Evolutionary conservation across 2,329 filamentous ascomycete species (phyloP), one percentile per base, ranked within the genome.

Genomic region (Pestalotiopsis sp.): DNA sequence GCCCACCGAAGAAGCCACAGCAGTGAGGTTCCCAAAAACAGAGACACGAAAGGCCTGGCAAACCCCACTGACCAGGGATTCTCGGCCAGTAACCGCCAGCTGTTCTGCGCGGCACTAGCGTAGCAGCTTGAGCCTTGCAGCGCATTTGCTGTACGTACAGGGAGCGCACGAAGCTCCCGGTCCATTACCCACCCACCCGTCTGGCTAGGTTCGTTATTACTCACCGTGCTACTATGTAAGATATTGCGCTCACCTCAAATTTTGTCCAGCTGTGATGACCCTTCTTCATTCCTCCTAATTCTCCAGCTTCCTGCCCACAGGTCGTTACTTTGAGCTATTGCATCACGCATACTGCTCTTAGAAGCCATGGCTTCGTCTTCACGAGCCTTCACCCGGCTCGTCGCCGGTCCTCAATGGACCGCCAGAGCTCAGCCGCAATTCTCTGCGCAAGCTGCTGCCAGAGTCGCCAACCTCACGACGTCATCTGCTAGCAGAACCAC

Each of bases 311-410:
- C 49, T 17, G 23, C 41, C 49, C 25, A 57, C 20, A n/a, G 45
- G 41, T 66, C 49, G 49, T 36, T n/a, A 57, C 64, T 64, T 64
- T 52, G 38, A 38, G 25, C 64, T 68, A 68, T 72, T 74, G 71
- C 68, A 66, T 61, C 69, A 70, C 66, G 61, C 58, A 68, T 72
- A 67, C 70, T 71, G 68, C 70, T 73, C 69, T 72, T 67, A 65
- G 69, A 71, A 75, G 74, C 77, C 75, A 86, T 86, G 84, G 83
- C 83, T 78, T 83, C 83, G 71, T 80, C 82, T 70, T 76, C 82
- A 68, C 80, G 83, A 80, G 79, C 83, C 74, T 75, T 84, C 76
- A 74, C 74, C 68, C 76, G 78, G 70, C 74, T 80, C 67, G 31
- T 36, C 31, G 73, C 73, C 69, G 75, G 72, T 61, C 68, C 74